Base-by-base conservation (phyloP, 495 filamentous ascomycete genomes). In the Xylaria longipes region DNA sequence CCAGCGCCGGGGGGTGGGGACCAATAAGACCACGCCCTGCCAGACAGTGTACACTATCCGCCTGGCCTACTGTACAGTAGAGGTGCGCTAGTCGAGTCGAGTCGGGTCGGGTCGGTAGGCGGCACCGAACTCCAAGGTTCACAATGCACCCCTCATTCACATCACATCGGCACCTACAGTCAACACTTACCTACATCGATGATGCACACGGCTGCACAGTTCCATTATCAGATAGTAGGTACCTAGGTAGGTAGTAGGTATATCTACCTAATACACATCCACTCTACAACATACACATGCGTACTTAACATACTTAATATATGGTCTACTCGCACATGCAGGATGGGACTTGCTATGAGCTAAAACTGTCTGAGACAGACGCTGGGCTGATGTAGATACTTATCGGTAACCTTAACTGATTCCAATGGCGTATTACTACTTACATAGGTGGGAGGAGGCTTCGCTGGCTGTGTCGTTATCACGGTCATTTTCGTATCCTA, bases 361-460 rank as follows among this genome's bases (percentile, higher is more conserved):
- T 69, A 69, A 69, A 69, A 69, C 56, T 5, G 66, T 33, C 52
- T 69, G 66, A 69, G 66, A 69, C 66, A 68, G 65, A 69, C 66
- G 54, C 66, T 69, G 66, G 50, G 66, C 66, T 69, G 66, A 69
- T 69, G 66, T 41, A 69, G 52, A 69, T 69, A n/a, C n/a, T n/a
- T n/a, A n/a, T n/a, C n/a, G n/a, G n/a, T n/a, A n/a, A n/a, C n/a
- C n/a, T n/a, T n/a, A n/a, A n/a, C n/a, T n/a, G n/a, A n/a, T n/a
- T n/a, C n/a, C n/a, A n/a, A n/a, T n/a, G n/a, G n/a, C n/a, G n/a
- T n/a, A n/a, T n/a, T n/a, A n/a, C n/a, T n/a, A n/a, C n/a, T n/a
- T n/a, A n/a, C n/a, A n/a, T n/a, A n/a, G n/a, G n/a, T n/a, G n/a
- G n/a, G n/a, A n/a, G n/a, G n/a, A n/a, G n/a, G n/a, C n/a, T n/a